Evolutionary conservation across 1,284 basidiomycete species (phyloP).

Genomic region (Sanghuangporus sanghuang): DNA sequence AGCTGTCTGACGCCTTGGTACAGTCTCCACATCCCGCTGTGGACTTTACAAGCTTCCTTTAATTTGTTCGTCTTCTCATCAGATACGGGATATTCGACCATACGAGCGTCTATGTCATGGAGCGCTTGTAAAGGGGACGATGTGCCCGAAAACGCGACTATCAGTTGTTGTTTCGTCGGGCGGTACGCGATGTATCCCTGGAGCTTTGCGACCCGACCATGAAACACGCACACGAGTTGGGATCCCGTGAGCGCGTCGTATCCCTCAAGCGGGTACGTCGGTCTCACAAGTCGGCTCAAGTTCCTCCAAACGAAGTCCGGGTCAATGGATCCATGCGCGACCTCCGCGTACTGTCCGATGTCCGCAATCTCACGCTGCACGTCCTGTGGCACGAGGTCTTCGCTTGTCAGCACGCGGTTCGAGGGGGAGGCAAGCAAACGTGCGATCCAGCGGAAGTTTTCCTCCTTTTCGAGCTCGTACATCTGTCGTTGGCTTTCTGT

Average conservation of each 20-base stretch:
- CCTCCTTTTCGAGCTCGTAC: slow-evolving; percentile 20
- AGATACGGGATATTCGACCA: slow-evolving; percentile 1
- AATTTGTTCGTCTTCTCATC: background rate
- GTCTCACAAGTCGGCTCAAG: slow-evolving; percentile 9
- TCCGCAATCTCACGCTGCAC: slow-evolving; percentile 14
- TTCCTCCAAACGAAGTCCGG: slow-evolving; percentile 14
- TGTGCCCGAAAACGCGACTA: slow-evolving; percentile 21
- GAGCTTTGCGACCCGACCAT: slow-evolving; percentile 14
- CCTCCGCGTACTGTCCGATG: slow-evolving; percentile 20
- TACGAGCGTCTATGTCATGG: slow-evolving; percentile 15
- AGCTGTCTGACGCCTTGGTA: slow-evolving; percentile 37
- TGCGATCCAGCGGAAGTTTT: slow-evolving; percentile 22
- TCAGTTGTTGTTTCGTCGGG: slow-evolving; percentile 13
- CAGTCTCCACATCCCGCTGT: slow-evolving; percentile 48
- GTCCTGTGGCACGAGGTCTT: background rate
- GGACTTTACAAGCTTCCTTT: slow-evolving; percentile 27
- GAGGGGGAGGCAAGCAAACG: slow-evolving; percentile 10
- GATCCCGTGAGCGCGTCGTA: slow-evolving; percentile 16
- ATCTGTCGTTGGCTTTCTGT: slow-evolving; percentile 16
- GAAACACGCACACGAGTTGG: slow-evolving; percentile 13
- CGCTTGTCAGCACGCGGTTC: background rate
- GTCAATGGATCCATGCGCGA: slow-evolving; percentile 18
- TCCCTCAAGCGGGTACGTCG: slow-evolving; percentile 17
- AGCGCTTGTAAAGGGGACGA: slow-evolving; percentile 5
- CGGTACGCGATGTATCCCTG: slow-evolving; percentile 19